These are phyloP conservation scores for Fraxinus albicans DNA, from an alignment of 305 asterid species.

Conservation along the genomic window DNA sequence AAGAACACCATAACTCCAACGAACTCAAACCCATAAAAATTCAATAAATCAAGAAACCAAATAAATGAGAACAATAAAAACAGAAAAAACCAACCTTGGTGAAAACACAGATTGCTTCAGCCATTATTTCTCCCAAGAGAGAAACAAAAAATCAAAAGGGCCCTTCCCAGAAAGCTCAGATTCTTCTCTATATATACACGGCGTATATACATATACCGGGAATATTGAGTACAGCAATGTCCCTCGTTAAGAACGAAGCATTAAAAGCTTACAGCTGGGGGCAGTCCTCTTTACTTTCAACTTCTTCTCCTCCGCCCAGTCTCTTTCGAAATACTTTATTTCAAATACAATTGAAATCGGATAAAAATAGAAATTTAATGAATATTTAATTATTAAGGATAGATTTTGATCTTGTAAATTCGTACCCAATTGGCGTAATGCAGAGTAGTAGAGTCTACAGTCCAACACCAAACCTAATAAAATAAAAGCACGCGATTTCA, in stretches of 20 bases:
- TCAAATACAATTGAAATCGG: neutral
- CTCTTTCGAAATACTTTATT: neutral
- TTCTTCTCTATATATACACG: neutral
- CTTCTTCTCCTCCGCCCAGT: neutral
- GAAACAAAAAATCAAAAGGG: neutral
- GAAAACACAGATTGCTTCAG: slow-evolving; percentile 2
- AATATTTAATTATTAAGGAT: neutral
- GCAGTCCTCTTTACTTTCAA: neutral
- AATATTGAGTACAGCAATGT: neutral
- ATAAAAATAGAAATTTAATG: neutral
- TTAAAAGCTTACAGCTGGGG: neutral
- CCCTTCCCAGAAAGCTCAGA: neutral
- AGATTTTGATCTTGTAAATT: neutral
- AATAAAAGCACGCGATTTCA: neutral
- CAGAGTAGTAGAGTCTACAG: neutral
- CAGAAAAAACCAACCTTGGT: neutral
- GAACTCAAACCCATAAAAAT: neutral
- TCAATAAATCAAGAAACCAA: neutral
- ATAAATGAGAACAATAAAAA: neutral
- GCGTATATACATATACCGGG: neutral
- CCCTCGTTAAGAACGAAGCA: slow-evolving; percentile 1
- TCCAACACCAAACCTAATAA: neutral
- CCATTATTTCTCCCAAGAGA: slow-evolving; percentile 4
- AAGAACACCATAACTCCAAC: neutral
- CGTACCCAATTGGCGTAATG: neutral